Base-by-base conservation (phyloP, 208 protist species). In the Acanthamoeba royreba region DNA sequence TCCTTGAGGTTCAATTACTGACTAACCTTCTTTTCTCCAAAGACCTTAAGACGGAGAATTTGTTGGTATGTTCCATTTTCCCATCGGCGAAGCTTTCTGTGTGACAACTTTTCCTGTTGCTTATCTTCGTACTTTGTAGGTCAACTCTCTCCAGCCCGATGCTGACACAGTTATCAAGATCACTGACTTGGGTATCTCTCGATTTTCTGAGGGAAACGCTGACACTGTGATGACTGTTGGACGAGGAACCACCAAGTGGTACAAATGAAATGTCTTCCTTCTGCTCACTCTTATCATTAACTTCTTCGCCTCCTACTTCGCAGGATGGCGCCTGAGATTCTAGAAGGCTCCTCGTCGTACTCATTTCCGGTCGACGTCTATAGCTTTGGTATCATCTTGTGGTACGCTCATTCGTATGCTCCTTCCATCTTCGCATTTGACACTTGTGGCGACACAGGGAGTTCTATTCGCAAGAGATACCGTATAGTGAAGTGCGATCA, bases 301-400 rank as follows among this genome's bases (percentile, higher is more conserved):
- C n/a, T n/a, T n/a, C n/a, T n/a, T n/a, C n/a, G n/a, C n/a, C n/a
- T n/a, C n/a, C n/a, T n/a, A 61, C 52, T 61, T 61, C 33, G 22
- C 22, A 88, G 47, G 49, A 61, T 88, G 79, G 79, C 79, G 49
- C 79, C 79, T 15, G 79, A 88, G 79, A 28, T 88, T 17, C 13
- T 88, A n/a, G 22, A 88, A 38, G 79, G 79, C 2, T 63, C 47
- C n/a, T 61, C 52, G 28, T 28, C 43, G 31, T 88, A 88, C n/a
- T 88, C 79, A 38, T 88, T 88, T 42, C 77, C 77, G 31, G 42
- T 86, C 42, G 77, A 86, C 46, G 77, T 86, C 11, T 86, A 86
- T 28, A 55, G 43, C 8, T 86, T 58, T n/a, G 77, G 77, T 2
- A 86, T 86, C 25, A 86, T 86, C 31, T 45, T 86, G 13, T 86